phyloP scores from a whole-genome alignment of 129 eudicot species.

The Flaveria sonorensis region DNA sequence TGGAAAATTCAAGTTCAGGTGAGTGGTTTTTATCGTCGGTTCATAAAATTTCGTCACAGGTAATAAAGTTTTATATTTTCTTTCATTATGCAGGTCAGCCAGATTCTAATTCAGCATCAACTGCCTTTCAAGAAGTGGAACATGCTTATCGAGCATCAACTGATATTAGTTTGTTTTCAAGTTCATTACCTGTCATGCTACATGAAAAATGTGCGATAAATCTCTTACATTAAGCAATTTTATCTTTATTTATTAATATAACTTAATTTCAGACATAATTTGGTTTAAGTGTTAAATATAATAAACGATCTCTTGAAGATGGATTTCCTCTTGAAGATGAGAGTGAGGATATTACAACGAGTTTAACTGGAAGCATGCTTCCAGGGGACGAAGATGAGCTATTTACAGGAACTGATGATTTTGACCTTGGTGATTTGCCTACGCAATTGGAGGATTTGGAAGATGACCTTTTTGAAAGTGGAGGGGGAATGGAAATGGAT shows the following conservation, averaged over 20 bases:
- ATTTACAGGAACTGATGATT: slow-evolving; percentile 76
- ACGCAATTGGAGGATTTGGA: slow-evolving; percentile 79
- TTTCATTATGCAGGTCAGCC: slow-evolving; percentile 39
- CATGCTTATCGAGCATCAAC: slow-evolving; percentile 53
- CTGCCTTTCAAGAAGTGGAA: slow-evolving; percentile 48
- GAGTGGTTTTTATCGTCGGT: slow-evolving; percentile 21
- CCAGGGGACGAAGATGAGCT: slow-evolving; percentile 94
- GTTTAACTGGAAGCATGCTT: slow-evolving; percentile 55
- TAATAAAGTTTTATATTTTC: not conserved
- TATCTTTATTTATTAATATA: not conserved
- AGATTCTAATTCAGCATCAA: slow-evolving; percentile 33
- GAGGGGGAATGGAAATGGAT: slow-evolving; percentile 94
- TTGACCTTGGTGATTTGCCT: slow-evolving; percentile 71
- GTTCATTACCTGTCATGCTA: slow-evolving; percentile 75
- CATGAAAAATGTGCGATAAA: slow-evolving; percentile 51
- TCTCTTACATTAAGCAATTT: slow-evolving; percentile 17
- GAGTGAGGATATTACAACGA: slow-evolving; percentile 46
- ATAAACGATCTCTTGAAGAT: slow-evolving; percentile 43
- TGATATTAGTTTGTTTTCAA: slow-evolving; percentile 78
- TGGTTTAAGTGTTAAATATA: not conserved
- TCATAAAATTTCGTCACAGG: not conserved
- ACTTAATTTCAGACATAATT: slow-evolving; percentile 5
- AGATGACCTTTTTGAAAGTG: slow-evolving; percentile 87
- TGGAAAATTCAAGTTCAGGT: slow-evolving; percentile 37
- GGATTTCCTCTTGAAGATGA: slow-evolving; percentile 54